These are phyloP conservation scores for Hirsutella rhossiliensis DNA, from an alignment of 2,329 filamentous ascomycete genomes.

Conservation along the genomic window DNA sequence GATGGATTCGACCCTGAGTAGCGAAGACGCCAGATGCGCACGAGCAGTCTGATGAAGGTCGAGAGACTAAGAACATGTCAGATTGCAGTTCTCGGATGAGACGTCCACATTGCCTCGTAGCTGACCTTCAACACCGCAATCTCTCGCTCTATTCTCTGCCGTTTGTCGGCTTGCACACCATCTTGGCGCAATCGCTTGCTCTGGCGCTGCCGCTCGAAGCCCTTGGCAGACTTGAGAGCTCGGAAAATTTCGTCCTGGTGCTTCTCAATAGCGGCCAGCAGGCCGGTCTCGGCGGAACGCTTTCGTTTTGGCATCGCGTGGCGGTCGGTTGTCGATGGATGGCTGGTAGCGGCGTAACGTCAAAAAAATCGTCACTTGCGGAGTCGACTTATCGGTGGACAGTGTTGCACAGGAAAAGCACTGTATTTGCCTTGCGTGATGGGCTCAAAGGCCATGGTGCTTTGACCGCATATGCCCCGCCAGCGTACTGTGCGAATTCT, in stretches of 20 bases:
- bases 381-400: neutral
- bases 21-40: slow-evolving; percentile 40
- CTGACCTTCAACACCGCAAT: slow-evolving; percentile 40
- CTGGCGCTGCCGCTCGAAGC: slow-evolving; percentile 68
- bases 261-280: slow-evolving; percentile 39
- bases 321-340: neutral
- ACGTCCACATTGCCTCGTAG: neutral
- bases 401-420: neutral
- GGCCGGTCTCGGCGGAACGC: slow-evolving; percentile 29
- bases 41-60: slow-evolving; percentile 46
- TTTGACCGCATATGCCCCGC: too few species aligned
- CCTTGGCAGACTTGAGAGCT: slow-evolving; percentile 60
- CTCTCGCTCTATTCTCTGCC: slow-evolving; percentile 50
- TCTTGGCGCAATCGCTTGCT: slow-evolving; percentile 44
- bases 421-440: neutral
- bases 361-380: neutral
- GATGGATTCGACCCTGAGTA: slow-evolving; percentile 41
- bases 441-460: too few species aligned
- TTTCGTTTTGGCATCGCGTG: slow-evolving; percentile 45
- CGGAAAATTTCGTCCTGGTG: slow-evolving; percentile 48
- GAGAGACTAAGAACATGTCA: slow-evolving; percentile 28
- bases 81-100: neutral
- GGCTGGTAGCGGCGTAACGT: neutral
- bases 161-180: slow-evolving; percentile 33
- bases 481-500: neutral